These are phyloP conservation scores for Berkeleyomyces basicola DNA, from an alignment of 2,329 filamentous ascomycete genomes.

Conservation along the genomic window DNA sequence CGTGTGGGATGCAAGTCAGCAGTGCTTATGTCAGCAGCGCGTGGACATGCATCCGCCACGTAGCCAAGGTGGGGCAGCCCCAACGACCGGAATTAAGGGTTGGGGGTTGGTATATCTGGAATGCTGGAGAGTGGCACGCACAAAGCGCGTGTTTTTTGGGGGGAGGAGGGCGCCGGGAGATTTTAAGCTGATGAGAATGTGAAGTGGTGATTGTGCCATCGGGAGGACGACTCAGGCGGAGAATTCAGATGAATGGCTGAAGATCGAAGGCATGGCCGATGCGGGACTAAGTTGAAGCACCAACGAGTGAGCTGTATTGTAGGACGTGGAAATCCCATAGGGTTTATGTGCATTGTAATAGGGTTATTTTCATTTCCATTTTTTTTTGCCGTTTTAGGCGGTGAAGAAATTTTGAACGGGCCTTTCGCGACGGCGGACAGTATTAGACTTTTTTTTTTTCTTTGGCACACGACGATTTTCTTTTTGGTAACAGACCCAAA, in stretches of 20 bases:
- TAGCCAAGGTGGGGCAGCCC: neutral
- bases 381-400: conserved; percentile 10
- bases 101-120: neutral
- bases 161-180: neutral
- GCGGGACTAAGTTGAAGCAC: neutral
- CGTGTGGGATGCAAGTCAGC: conserved; percentile 1
- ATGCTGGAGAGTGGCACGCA: neutral
- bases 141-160: neutral
- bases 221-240: too few species aligned
- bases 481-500: neutral
- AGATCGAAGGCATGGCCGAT: too few species aligned
- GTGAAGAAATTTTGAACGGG: conserved; percentile 9
- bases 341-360: neutral
- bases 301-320: neutral
- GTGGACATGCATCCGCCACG: neutral
- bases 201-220: neutral
- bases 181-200: neutral
- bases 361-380: neutral
- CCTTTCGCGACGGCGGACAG: conserved; percentile 3
- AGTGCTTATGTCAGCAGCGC: conserved; percentile 4
- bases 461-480: neutral
- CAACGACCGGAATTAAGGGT: conserved; percentile 5
- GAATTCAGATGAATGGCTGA: too few species aligned
- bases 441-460: neutral
- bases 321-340: neutral